A percentile compares a stretch with the other conserved stretches of the same genome.
phyloP scores from a whole-genome alignment of 2,329 filamentous ascomycete genomes.

The Ophiostoma triangulosporum region DNA sequence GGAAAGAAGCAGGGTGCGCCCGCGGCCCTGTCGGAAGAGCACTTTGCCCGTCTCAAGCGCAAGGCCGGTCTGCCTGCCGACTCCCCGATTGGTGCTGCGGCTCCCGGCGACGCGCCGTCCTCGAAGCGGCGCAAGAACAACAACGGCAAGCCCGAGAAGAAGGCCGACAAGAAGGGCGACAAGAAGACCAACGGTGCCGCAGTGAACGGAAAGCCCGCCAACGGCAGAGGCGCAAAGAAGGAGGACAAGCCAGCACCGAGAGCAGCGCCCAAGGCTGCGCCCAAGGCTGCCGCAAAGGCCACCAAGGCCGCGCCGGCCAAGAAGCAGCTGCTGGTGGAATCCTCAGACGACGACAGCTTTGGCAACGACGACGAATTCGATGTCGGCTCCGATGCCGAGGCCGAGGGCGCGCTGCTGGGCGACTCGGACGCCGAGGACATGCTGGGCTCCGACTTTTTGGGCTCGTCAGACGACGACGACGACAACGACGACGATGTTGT shows the following conservation, averaged over 20 bases:
- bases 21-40: slow-evolving; percentile 65
- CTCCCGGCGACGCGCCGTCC: slow-evolving; percentile 31
- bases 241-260: slow-evolving; percentile 15
- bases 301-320: slow-evolving; percentile 8
- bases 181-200: slow-evolving; percentile 17
- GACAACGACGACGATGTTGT: slow-evolving; percentile 45
- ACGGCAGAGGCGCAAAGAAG: slow-evolving; percentile 17
- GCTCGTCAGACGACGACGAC: slow-evolving; percentile 33
- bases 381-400: slow-evolving; percentile 28
- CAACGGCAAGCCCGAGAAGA: slow-evolving; percentile 22
- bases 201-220: slow-evolving; percentile 14
- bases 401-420: slow-evolving; percentile 30
- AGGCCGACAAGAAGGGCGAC: slow-evolving; percentile 22
- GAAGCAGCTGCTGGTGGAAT: slow-evolving; percentile 21
- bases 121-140: slow-evolving; percentile 41
- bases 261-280: slow-evolving; percentile 15
- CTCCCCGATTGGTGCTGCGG: slow-evolving; percentile 23
- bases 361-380: slow-evolving; percentile 27
- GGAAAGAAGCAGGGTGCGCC: slow-evolving; percentile 84
- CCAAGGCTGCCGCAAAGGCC: background rate
- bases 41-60: slow-evolving; percentile 68
- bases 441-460: slow-evolving; percentile 35
- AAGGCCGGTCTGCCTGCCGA: slow-evolving; percentile 62
- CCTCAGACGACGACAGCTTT: slow-evolving; percentile 16
- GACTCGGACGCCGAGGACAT: slow-evolving; percentile 27